Conservation (phyloP, 2,329 filamentous ascomycete species). For the Ophiostoma fasciatum region DNA sequence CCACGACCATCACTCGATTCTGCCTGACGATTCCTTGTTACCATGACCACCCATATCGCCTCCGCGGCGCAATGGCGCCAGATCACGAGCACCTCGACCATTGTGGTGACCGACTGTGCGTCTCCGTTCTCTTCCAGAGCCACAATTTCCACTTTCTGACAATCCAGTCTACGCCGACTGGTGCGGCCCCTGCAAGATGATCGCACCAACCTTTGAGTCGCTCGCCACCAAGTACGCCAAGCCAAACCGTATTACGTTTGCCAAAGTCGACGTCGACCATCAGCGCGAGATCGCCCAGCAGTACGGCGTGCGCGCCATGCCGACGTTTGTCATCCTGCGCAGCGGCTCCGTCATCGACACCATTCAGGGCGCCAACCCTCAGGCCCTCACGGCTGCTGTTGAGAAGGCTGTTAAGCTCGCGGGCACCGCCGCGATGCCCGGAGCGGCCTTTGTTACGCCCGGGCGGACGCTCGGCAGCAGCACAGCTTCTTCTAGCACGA, state of each 20-base stretch:
- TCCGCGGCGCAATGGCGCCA: constrained; percentile 58
- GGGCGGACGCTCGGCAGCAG: constrained; percentile 42
- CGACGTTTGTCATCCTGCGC: constrained; percentile 87
- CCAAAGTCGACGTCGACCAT: constrained; percentile 79
- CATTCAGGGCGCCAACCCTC: constrained; percentile 67
- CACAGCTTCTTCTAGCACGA: constrained; percentile 11
- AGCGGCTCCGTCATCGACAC: constrained; percentile 58
- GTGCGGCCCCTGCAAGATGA: constrained; percentile 87
- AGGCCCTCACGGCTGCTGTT: constrained; percentile 61
- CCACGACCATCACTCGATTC: too few species aligned
- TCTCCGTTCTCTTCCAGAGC: neutral
- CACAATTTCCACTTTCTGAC: constrained; percentile 7
- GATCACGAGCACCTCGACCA: constrained; percentile 54
- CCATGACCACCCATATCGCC: constrained; percentile 41
- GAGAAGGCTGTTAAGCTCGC: constrained; percentile 49
- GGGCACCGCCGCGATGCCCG: constrained; percentile 24
- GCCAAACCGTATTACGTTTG: constrained; percentile 72
- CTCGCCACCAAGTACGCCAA: constrained; percentile 67
- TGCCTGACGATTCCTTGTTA: too few species aligned
- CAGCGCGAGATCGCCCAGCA: constrained; percentile 63
- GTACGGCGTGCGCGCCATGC: constrained; percentile 76
- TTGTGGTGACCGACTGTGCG: constrained; percentile 79
- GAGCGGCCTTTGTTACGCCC: constrained; percentile 35
- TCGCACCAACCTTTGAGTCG: constrained; percentile 77
- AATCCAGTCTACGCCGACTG: constrained; percentile 77